Evolutionary conservation across 2,329 filamentous ascomycete species (phyloP), one percentile per base, ranked within the genome.

Genomic region (Pyricularia grisea): DNA sequence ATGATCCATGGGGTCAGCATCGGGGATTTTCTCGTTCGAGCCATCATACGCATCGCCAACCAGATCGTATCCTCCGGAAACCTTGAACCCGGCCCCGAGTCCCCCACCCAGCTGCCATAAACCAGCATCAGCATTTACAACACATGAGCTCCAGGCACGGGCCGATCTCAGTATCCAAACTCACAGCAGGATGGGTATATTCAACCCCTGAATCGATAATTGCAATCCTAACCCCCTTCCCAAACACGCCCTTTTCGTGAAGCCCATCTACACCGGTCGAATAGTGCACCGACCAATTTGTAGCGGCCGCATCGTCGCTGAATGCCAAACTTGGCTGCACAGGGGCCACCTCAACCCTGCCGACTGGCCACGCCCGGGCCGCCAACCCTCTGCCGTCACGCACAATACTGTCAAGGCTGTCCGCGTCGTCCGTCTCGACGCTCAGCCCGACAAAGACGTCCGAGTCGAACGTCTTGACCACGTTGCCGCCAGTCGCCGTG

Each of bases 21-120:
- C 74, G 0, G 74, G 74, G 3, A 20, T 50, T 33, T 67, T 67
- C 7, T 50, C 17, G 17, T 67, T 67, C 2, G 23, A n/a, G 6
- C 36, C 36, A 27, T 58, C 36, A 0, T 31, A 66, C 30, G 58
- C 63, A 31, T 74, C 69, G n/a, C 74, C 74, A 4, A 74, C 72
- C 0, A 75, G 70, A 63, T 75, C 74, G 28, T 72, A 75, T 0
- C 74, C 74, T 0, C 72, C 74, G 11, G 70, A 69, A 1, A 75
- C 69, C 66, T 73, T 75, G 69, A 68, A 74, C 0, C 73, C 74
- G 11, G 71, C 58, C 0, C 74, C 74, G 28, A 73, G 71, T 0
- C 73, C 72, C 4, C 73, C 73, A 11, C 73, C 73, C 3, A 82
- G 78, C 69, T 74, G 75, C 0, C n/a, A 42, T 1, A 14, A 23